A percentile compares a stretch with the other conserved stretches of the same genome.
Evolutionary conservation across 2,329 filamentous ascomycete genomes (phyloP).

Genomic region (Fusarium devonianum): DNA sequence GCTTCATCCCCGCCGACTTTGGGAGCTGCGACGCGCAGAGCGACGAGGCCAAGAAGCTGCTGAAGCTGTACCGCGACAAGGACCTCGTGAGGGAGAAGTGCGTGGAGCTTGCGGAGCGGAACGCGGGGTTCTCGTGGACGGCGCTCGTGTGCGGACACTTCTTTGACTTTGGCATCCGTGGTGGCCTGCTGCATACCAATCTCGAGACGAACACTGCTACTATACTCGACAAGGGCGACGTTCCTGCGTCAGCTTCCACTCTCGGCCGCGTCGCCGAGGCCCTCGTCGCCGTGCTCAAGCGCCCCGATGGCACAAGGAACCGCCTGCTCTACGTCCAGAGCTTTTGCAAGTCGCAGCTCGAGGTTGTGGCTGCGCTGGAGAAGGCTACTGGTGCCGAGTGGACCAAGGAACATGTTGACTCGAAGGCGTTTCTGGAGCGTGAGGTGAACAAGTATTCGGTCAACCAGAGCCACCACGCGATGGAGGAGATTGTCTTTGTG

Average conservation of each 20-base stretch:
- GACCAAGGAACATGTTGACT: conserved; percentile 45
- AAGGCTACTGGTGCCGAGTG: conserved; percentile 55
- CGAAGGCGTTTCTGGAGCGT: conserved; percentile 50
- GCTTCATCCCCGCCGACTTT: conserved; percentile 69
- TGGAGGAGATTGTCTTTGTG: conserved; percentile 59
- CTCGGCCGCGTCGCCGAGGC: conserved; percentile 57
- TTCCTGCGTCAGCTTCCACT: conserved; percentile 56
- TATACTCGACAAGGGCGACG: conserved; percentile 61
- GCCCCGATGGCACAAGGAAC: conserved; percentile 62
- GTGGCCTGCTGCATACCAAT: conserved; percentile 53
- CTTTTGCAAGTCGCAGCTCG: conserved; percentile 56
- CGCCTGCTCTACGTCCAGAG: conserved; percentile 56
- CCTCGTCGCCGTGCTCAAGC: conserved; percentile 57
- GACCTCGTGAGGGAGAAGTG: conserved; percentile 43
- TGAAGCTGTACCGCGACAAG: conserved; percentile 48
- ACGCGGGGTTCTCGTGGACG: conserved; percentile 60
- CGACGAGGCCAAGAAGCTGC: conserved; percentile 45
- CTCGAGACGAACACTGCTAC: conserved; percentile 50
- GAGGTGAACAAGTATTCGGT: conserved; percentile 50
- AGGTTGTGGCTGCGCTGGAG: conserved; percentile 58
- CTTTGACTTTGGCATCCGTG: conserved; percentile 58
- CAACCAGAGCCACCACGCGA: conserved; percentile 43
- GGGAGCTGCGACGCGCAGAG: conserved; percentile 48
- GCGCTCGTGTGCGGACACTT: conserved; percentile 53
- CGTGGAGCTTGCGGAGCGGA: conserved; percentile 42